Evolutionary conservation across 1,284 basidiomycete genomes (phyloP).

Genomic region (Acaromyces ingoldii): DNA sequence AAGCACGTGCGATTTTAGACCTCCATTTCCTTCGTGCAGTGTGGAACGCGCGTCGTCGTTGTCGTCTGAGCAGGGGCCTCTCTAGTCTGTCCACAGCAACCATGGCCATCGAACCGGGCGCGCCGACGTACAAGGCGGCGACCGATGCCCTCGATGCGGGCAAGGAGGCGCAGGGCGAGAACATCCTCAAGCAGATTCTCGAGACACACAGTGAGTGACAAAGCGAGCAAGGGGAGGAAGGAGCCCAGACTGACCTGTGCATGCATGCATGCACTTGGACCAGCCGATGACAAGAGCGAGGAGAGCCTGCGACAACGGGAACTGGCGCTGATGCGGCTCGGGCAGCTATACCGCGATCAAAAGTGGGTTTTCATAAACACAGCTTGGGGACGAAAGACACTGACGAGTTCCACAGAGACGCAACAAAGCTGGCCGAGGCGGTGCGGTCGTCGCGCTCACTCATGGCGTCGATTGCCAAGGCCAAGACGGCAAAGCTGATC

Average conservation of each 20-base stretch:
- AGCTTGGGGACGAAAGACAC: background rate
- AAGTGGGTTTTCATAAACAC: constrained; percentile 58
- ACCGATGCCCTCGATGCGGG: constrained; percentile 39
- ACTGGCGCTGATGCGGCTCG: constrained; percentile 76
- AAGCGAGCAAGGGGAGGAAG: background rate
- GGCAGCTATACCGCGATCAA: constrained; percentile 78
- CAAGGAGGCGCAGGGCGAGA: constrained; percentile 28
- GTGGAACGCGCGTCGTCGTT: background rate
- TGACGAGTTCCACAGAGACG: constrained; percentile 61
- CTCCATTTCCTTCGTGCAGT: no score
- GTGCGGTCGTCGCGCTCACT: constrained; percentile 81
- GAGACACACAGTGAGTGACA: constrained; percentile 1
- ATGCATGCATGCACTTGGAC: background rate
- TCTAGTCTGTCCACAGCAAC: background rate
- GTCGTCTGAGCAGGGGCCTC: background rate
- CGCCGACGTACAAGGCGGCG: constrained; percentile 33
- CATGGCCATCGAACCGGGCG: constrained; percentile 7
- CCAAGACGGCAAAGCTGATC: constrained; percentile 95
- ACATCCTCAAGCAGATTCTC: constrained; percentile 42
- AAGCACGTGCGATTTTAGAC: constrained; percentile 2
- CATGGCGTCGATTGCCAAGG: constrained; percentile 92
- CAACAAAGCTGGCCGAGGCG: constrained; percentile 75
- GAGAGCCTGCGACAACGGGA: constrained; percentile 75
- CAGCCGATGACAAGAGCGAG: constrained; percentile 54
- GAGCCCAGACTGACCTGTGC: background rate